Percentiles rank a stretch among this genome's conserved stretches.
Evolutionary conservation across 495 filamentous ascomycete species (phyloP).

Genomic region (Mycothermus thermophilus): DNA sequence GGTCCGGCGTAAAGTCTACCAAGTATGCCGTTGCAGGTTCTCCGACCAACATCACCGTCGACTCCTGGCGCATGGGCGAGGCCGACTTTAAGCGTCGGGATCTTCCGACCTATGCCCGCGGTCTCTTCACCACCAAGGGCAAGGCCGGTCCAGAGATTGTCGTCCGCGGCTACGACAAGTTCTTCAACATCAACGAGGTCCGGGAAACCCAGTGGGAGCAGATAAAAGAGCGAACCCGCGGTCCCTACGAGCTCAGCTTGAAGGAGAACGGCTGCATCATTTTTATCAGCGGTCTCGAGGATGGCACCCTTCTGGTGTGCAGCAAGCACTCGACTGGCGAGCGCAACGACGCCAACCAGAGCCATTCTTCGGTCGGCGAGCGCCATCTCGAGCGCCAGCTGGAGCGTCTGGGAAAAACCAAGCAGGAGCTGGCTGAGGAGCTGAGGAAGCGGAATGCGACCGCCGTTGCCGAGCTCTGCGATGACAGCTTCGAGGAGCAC

Average conservation of each 20-base stretch:
- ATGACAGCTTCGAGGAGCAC: constrained; percentile 93
- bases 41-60: constrained; percentile 45
- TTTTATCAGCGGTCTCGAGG: constrained; percentile 83
- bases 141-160: constrained; percentile 60
- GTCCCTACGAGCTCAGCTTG: constrained; percentile 87
- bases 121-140: constrained; percentile 69
- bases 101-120: constrained; percentile 81
- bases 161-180: constrained; percentile 91
- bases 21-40: constrained; percentile 52
- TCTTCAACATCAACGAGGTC: constrained; percentile 86
- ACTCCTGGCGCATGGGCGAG: constrained; percentile 88
- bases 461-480: constrained; percentile 90
- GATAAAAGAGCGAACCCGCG: constrained; percentile 61
- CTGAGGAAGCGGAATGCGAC: constrained; percentile 74
- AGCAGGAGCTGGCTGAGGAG: constrained; percentile 58
- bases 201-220: constrained; percentile 65
- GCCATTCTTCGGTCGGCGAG: constrained; percentile 80
- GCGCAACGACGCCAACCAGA: constrained; percentile 49
- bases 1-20: constrained; percentile 56
- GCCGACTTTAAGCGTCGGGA: constrained; percentile 82
- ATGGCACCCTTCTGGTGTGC: constrained; percentile 78
- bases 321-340: constrained; percentile 93
- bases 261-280: constrained; percentile 99
- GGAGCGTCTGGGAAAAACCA: constrained; percentile 54
- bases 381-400: constrained; percentile 73